Base-by-base conservation (phyloP, 495 filamentous ascomycete species). In the Parachaetomium inaequale region DNA sequence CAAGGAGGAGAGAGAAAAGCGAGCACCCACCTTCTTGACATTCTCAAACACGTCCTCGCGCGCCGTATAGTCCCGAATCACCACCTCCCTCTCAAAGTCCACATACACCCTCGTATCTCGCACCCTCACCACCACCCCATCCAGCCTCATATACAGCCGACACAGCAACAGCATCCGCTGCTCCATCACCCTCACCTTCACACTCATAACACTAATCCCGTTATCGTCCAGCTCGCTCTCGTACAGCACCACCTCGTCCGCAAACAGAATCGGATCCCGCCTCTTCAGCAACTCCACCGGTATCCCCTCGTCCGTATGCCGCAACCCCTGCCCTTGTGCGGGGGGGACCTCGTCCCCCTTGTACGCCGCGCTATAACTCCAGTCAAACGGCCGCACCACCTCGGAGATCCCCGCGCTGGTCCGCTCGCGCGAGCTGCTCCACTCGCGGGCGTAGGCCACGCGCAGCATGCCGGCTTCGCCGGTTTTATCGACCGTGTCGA, bases 201-300 rank as follows among this genome's bases (percentile, higher is more conserved):
- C 88, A 26, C 85, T 93, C 12, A 95, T 73, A 73, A 96, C 82
- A 7, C 91, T 85, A 63, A 97, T 93, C 28, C 94, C 94, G 73
- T 98, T 98, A 72, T 98, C 94, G 43, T 96, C 94, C 58, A 98
- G 84, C 76, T 98, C 94, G 74, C 95, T 93, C 78, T 98, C 94
- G 72, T 98, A 98, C 29, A 98, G 81, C 63, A 96, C 84, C 29
- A 98, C 91, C 60, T 96, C 91, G 71, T 98, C 92, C 71, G 92
- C 93, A 76, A 97, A 95, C 0, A 94, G 76, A 63, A 98, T 98
- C 2, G 95, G 95, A 70, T 98, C 94, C 38, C 77, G 69, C 17
- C 87, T 84, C 71, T 86, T 88, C 19, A 98, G 79, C 10, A 96
- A 79, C 57, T 94, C 88, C 43, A 96, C 81, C 8, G 94, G 93